Conservation (phyloP, 2,329 filamentous ascomycete species). For the Endothia cerciana region DNA sequence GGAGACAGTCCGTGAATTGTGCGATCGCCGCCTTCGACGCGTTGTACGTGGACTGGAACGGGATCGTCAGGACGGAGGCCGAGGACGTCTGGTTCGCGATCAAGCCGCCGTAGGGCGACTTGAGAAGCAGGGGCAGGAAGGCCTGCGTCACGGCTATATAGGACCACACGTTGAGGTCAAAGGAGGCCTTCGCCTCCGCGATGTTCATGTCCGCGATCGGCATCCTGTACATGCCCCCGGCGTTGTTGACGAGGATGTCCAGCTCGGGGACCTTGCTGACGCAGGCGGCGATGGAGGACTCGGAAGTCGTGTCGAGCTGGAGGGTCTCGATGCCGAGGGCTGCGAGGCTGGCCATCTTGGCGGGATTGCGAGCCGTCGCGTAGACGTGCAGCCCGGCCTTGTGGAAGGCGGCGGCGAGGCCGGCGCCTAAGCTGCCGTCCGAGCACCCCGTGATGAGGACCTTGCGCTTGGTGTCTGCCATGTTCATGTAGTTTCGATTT, state of each 20-base stretch:
- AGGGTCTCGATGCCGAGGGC: constrained; percentile 43
- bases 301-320: constrained; percentile 45
- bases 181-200: constrained; percentile 27
- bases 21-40: constrained; percentile 21
- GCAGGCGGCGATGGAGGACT: constrained; percentile 39
- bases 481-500: not conserved
- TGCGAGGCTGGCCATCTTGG: constrained; percentile 39
- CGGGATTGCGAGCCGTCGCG: constrained; percentile 43
- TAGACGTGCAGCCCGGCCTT: constrained; percentile 44
- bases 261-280: constrained; percentile 30
- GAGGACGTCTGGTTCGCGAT: constrained; percentile 22
- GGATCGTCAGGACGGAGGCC: not conserved
- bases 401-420: constrained; percentile 45
- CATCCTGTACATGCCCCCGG: constrained; percentile 31
- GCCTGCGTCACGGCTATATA: constrained; percentile 32
- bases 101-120: constrained; percentile 22
- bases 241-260: constrained; percentile 23
- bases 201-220: constrained; percentile 32
- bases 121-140: constrained; percentile 33
- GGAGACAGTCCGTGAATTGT: constrained; percentile 33
- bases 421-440: constrained; percentile 45
- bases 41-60: constrained; percentile 12
- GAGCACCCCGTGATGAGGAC: constrained; percentile 45
- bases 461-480: constrained; percentile 18
- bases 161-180: constrained; percentile 37